Conservation (phyloP, 805 yeast genomes). For the Suhomyces sp. region DNA sequence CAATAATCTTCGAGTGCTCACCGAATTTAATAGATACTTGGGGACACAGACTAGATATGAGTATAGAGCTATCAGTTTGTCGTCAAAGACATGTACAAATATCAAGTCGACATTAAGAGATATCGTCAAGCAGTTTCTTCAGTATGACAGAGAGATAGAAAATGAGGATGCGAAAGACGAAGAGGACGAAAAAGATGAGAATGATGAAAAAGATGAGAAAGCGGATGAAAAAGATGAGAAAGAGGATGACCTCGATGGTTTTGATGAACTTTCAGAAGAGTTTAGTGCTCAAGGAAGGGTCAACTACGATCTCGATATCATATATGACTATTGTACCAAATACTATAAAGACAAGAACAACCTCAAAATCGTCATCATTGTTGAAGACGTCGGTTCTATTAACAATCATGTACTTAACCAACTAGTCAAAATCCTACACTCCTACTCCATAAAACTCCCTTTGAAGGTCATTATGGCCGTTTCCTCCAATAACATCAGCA, state of each 20-base stretch:
- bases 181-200: constrained; percentile 10
- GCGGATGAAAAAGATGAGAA: constrained; percentile 3
- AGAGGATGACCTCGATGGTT: constrained; percentile 6
- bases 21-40: constrained; percentile 29
- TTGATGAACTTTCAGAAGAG: constrained; percentile 3
- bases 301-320: constrained; percentile 35
- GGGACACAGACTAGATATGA: constrained; percentile 3
- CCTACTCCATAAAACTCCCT: constrained; percentile 26
- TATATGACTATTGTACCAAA: constrained; percentile 28
- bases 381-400: constrained; percentile 39
- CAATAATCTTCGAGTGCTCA: constrained; percentile 35
- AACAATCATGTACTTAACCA: constrained; percentile 34
- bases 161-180: background rate
- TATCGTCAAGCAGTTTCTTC: constrained; percentile 27
- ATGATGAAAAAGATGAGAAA: constrained; percentile 8
- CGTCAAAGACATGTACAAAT: constrained; percentile 31
- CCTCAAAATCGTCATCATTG: constrained; percentile 22
- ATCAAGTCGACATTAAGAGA: constrained; percentile 33
- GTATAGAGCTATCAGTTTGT: constrained; percentile 24
- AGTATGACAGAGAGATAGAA: background rate
- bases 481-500: constrained; percentile 31
- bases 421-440: constrained; percentile 28
- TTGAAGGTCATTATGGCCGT: constrained; percentile 36
- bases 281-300: constrained; percentile 17
- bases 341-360: background rate